A percentile compares a stretch with the other conserved stretches of the same genome.
Conservation (phyloP, 148 eudicot genomes). For the Chenopodium quinoa region DNA sequence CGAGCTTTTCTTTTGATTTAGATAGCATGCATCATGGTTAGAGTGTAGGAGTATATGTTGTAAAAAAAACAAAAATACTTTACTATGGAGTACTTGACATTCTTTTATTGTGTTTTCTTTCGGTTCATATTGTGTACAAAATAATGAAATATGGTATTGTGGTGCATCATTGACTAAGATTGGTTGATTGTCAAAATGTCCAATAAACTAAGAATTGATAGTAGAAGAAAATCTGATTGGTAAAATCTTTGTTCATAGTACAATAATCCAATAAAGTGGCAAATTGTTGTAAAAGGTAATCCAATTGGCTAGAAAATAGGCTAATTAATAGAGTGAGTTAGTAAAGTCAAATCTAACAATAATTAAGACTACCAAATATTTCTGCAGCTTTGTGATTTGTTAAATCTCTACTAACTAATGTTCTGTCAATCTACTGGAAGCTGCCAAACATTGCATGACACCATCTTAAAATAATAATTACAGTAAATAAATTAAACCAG, state of each 20-base stretch:
- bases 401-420: background rate
- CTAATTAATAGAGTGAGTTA: conserved; percentile 10
- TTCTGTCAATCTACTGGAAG: conserved; percentile 1
- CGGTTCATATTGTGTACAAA: background rate
- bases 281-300: conserved; percentile 4
- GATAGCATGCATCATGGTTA: background rate
- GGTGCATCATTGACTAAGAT: background rate
- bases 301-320: background rate
- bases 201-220: background rate
- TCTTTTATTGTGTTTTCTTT: conserved; percentile 3
- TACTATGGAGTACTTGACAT: background rate
- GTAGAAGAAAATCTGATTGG: background rate
- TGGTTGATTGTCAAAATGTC: background rate
- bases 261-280: background rate
- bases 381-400: conserved; percentile 5
- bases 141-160: background rate
- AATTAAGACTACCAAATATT: background rate
- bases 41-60: conserved; percentile 19
- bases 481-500: background rate
- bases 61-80: background rate
- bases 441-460: background rate
- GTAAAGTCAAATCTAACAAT: conserved; percentile 21
- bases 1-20: background rate
- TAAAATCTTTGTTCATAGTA: conserved; percentile 5
- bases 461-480: too few species aligned